Conservation (phyloP, 1,284 basidiomycete genomes). For the Violaceomyces palustris region DNA sequence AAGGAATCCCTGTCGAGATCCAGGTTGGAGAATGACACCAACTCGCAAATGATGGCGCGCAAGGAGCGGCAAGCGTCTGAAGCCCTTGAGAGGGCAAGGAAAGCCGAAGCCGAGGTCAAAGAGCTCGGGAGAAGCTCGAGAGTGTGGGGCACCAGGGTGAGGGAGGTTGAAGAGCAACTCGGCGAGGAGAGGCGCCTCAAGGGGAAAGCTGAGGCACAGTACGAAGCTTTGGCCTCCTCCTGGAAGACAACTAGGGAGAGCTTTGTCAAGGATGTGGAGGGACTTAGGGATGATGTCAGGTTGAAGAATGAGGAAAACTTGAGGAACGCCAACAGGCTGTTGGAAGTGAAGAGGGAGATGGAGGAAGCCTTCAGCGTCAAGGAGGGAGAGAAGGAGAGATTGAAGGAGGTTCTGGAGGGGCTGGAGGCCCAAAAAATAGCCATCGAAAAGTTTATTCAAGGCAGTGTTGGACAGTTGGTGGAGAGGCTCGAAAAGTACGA, state of each 20-base stretch:
- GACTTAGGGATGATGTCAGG: slow-evolving; percentile 25
- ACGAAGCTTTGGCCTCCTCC: slow-evolving; percentile 22
- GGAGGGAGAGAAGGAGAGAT: not conserved
- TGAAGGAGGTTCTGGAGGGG: not conserved
- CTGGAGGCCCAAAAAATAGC: not conserved
- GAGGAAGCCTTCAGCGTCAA: not conserved
- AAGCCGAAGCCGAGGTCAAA: slow-evolving; percentile 46
- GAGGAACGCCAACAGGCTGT: slow-evolving; percentile 8
- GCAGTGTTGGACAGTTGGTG: not conserved
- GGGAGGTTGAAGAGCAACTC: slow-evolving; percentile 35
- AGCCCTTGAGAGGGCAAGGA: slow-evolving; percentile 45
- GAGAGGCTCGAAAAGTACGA: slow-evolving; percentile 1
- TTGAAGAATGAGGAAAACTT: slow-evolving; percentile 5
- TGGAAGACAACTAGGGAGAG: slow-evolving; percentile 31
- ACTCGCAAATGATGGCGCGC: slow-evolving; percentile 75
- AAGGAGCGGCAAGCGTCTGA: slow-evolving; percentile 79
- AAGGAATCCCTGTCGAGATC: slow-evolving; percentile 75
- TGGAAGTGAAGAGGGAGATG: slow-evolving; percentile 9
- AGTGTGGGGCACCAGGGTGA: slow-evolving; percentile 44
- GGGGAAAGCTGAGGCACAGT: slow-evolving; percentile 26
- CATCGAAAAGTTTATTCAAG: not conserved
- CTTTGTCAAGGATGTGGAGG: too few relatives aligned
- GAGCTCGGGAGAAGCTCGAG: slow-evolving; percentile 39
- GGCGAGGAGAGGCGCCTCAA: slow-evolving; percentile 30
- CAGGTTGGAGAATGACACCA: slow-evolving; percentile 72